phyloP scores from a whole-genome alignment of 1,139 yeast genomes.

The Debaryomycetaceae sp. region DNA sequence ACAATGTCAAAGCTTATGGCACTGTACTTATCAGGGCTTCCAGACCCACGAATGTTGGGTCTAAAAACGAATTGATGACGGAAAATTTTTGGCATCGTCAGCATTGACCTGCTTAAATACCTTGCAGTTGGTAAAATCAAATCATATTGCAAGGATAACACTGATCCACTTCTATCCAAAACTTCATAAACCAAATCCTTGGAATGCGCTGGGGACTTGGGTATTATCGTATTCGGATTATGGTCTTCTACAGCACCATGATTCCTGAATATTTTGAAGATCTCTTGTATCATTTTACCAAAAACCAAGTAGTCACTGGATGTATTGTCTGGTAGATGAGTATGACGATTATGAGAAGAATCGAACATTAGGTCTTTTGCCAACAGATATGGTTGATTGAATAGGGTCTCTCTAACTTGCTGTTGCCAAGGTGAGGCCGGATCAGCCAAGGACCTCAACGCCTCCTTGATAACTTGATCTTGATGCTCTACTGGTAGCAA shows the following conservation, averaged over 20 bases:
- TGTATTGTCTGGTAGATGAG: conserved; percentile 18
- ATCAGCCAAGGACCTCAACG: conserved; percentile 77
- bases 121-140: conserved; percentile 87
- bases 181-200: conserved; percentile 69
- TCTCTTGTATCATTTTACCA: conserved; percentile 50
- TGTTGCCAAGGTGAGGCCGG: conserved; percentile 94
- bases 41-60: conserved; percentile 48
- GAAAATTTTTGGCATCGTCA: conserved; percentile 59
- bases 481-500: conserved; percentile 84
- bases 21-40: conserved; percentile 74
- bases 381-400: conserved; percentile 75
- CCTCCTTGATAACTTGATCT: conserved; percentile 85
- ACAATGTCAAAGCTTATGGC: conserved; percentile 87
- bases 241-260: conserved; percentile 88
- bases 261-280: conserved; percentile 57
- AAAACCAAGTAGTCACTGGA: conserved; percentile 43
- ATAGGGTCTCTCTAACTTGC: conserved; percentile 82
- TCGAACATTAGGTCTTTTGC: conserved; percentile 85
- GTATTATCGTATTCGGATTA: conserved; percentile 56
- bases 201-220: conserved; percentile 72
- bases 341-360: conserved; percentile 24
- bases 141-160: conserved; percentile 84
- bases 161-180: conserved; percentile 81
- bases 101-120: conserved; percentile 59
- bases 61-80: conserved; percentile 82